phyloP scores from a whole-genome alignment of 2,329 filamentous ascomycete genomes.

The Hypomyces rosellus region DNA sequence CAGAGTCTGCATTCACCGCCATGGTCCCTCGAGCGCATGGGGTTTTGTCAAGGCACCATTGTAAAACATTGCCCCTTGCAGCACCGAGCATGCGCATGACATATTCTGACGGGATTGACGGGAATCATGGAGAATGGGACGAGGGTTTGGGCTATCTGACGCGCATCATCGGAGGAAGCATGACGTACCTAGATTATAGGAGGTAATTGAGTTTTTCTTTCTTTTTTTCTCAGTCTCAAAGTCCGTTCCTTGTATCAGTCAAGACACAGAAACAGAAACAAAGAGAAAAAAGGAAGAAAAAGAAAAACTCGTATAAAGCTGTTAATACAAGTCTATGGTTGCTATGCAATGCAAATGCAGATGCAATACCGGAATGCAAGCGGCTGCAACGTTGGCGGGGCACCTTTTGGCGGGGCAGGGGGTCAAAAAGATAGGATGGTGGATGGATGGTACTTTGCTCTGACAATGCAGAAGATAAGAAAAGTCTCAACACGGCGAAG shows the following conservation, averaged over 20 bases:
- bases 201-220: no score
- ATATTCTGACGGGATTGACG: background rate
- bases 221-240: no score
- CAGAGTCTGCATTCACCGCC: background rate
- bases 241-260: background rate
- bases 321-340: background rate
- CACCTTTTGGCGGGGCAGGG: background rate
- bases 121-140: background rate
- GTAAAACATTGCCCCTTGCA: background rate
- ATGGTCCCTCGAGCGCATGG: background rate
- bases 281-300: background rate
- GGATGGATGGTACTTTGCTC: no score
- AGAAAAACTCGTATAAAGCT: background rate
- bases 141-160: background rate
- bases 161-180: background rate
- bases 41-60: background rate
- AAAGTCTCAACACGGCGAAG: no score
- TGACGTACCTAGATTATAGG: background rate
- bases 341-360: background rate
- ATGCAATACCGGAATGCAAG: background rate
- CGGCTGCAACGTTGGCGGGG: background rate
- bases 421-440: background rate
- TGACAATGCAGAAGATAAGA: no score
- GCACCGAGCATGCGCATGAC: background rate
- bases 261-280: background rate